A percentile compares a stretch with the other conserved stretches of the same genome.
These are phyloP conservation scores for Entomortierella beljakovae DNA, from an alignment of 192 early-diverging fungal species.

Conservation along the genomic window DNA sequence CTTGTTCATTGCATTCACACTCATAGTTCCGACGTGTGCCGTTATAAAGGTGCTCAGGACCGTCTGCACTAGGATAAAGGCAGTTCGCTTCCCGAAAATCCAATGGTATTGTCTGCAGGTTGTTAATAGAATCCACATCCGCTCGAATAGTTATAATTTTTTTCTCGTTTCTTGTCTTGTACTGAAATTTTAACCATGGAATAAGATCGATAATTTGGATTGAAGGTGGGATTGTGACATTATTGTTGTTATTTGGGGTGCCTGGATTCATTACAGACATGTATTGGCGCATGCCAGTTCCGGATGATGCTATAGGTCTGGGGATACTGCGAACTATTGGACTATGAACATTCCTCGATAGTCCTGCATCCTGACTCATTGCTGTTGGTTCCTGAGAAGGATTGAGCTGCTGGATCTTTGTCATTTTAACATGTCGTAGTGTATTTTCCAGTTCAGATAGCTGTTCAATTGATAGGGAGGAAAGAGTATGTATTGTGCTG, in stretches of 20 bases:
- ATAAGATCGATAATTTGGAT: background rate
- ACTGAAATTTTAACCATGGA: slow-evolving; percentile 9
- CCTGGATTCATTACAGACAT: background rate
- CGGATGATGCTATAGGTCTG: background rate
- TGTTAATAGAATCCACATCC: slow-evolving; percentile 12
- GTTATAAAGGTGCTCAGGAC: slow-evolving; percentile 68
- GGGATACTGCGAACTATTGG: no score
- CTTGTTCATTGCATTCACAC: slow-evolving; percentile 85
- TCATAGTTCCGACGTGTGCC: slow-evolving; percentile 91
- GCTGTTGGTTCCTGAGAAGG: background rate
- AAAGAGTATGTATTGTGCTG: background rate
- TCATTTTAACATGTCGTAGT: background rate
- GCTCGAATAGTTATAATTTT: background rate
- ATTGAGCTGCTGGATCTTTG: background rate
- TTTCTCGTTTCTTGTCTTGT: background rate
- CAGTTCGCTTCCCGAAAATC: slow-evolving; percentile 82
- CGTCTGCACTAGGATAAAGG: slow-evolving; percentile 86
- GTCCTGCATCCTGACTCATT: background rate
- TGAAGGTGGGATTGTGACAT: background rate
- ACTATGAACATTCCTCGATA: background rate
- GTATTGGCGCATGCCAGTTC: background rate
- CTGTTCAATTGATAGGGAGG: slow-evolving; percentile 2
- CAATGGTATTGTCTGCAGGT: background rate
- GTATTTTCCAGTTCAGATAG: slow-evolving; percentile 1
- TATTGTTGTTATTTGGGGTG: background rate